phyloP scores from a whole-genome alignment of 805 yeast species.

The Pichia scutulata region DNA sequence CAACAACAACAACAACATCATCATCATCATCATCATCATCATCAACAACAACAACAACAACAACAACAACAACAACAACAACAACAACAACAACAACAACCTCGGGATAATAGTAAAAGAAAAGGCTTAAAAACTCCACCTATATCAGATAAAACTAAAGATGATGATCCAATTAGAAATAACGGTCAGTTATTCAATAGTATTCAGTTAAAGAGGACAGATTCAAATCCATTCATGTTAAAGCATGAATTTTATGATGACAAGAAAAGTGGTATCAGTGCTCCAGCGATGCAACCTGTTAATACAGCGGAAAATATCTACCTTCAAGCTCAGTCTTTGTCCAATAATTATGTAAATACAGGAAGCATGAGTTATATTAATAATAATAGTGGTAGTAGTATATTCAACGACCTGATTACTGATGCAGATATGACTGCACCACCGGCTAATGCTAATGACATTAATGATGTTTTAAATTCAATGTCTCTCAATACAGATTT shows the following conservation, averaged over 20 bases:
- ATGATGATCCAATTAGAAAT: neutral
- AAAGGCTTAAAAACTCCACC: neutral
- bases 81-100: neutral
- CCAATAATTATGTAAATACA: neutral
- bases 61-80: neutral
- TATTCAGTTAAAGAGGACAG: neutral
- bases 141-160: neutral
- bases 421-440: neutral
- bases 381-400: neutral
- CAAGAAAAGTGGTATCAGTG: neutral
- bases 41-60: no score
- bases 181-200: neutral
- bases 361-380: neutral
- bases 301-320: neutral
- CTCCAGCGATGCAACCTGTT: neutral
- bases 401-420: neutral
- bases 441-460: slow-evolving; percentile 13
- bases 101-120: neutral
- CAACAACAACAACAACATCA: neutral
- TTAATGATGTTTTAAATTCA: slow-evolving; percentile 23
- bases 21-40: no score
- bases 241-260: neutral
- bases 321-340: neutral
- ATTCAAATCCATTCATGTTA: neutral
- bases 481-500: slow-evolving; percentile 25